Conservation (phyloP, 345 rosid species). For the Gossypium rotundifolium region DNA sequence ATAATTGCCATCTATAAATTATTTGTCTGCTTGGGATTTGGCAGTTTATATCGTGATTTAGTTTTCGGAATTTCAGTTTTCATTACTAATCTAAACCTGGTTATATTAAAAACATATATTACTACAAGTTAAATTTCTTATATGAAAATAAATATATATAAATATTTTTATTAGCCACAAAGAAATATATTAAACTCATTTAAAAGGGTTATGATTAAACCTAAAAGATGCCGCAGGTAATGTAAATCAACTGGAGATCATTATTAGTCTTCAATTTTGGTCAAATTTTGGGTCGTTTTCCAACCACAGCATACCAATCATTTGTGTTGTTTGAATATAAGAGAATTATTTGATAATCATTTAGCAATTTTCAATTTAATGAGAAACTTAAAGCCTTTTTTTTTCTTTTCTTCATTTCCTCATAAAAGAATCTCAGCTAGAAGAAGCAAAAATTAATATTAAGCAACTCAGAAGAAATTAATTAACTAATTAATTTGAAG, state of each 20-base stretch:
- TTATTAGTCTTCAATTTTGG: background rate
- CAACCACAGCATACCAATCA: slow-evolving; percentile 21
- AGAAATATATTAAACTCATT: too few species aligned
- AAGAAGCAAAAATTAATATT: background rate
- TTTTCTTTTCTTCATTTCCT: background rate
- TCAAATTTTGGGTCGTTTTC: slow-evolving; percentile 14
- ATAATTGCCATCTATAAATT: background rate
- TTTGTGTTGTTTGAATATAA: slow-evolving; percentile 22
- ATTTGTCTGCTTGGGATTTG: background rate
- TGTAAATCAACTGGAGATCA: slow-evolving; percentile 24
- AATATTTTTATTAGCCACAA: background rate
- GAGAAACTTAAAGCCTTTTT: slow-evolving; percentile 1
- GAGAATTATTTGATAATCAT: slow-evolving; percentile 21
- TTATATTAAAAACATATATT: too few species aligned
- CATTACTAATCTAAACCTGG: background rate
- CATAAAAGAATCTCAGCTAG: slow-evolving; percentile 27
- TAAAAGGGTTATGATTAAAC: background rate
- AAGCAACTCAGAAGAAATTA: background rate
- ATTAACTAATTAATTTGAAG: background rate
- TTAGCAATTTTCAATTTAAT: slow-evolving; percentile 9
- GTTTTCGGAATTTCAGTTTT: background rate
- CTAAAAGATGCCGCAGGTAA: background rate
- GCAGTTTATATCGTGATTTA: background rate
- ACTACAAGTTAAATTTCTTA: background rate
- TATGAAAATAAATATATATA: too few species aligned